A percentile compares a stretch with the other conserved stretches of the same genome.
phyloP scores from a whole-genome alignment of 441 rosid species.

The Adansonia madagascariensis region DNA sequence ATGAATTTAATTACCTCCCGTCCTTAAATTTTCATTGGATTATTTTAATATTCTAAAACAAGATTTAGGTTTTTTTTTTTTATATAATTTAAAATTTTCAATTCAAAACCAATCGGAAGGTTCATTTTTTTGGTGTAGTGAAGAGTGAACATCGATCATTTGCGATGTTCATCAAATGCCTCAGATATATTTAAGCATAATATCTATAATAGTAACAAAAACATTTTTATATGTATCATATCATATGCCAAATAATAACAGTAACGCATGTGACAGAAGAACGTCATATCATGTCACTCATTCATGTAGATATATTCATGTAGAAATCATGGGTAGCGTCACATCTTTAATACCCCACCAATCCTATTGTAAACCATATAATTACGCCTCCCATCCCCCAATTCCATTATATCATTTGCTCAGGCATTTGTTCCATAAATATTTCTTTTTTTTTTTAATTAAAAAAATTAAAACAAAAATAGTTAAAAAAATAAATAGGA shows the following conservation, averaged over 20 bases:
- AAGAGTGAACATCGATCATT: conserved; percentile 19
- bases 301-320: background rate
- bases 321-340: conserved; percentile 34
- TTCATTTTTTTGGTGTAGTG: background rate
- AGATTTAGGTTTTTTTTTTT: no score
- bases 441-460: no score
- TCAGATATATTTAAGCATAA: conserved; percentile 15
- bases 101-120: background rate
- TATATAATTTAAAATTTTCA: no score
- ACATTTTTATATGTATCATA: conserved; percentile 31
- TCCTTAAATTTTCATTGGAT: no score
- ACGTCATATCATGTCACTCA: conserved; percentile 33
- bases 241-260: conserved; percentile 14
- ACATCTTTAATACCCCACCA: conserved; percentile 32
- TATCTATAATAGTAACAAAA: conserved; percentile 27
- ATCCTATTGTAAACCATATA: background rate
- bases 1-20: no score
- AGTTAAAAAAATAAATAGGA: no score
- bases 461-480: no score
- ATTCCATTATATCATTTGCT: no score
- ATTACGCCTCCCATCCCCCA: background rate
- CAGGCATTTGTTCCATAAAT: no score
- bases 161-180: conserved; percentile 24
- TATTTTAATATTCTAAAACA: no score
- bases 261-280: conserved; percentile 1